Base-by-base conservation (phyloP, 441 rosid species). In the Melastoma candidum region DNA sequence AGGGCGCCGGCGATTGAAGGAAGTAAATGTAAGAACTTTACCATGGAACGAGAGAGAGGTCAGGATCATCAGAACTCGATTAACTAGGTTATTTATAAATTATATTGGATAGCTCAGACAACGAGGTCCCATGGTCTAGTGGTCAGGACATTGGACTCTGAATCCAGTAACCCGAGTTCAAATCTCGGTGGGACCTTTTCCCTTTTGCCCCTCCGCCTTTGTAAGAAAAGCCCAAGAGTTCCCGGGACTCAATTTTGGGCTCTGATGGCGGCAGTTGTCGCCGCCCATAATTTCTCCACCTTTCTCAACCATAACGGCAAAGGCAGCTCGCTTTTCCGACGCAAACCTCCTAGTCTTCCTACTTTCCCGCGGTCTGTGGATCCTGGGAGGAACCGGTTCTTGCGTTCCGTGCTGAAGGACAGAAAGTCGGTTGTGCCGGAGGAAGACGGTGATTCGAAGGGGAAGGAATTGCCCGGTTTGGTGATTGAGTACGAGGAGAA, bases 61-160 rank as follows among this genome's bases (percentile, higher is more conserved):
- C 39, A 29, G 39, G 39, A 29, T 29, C 41, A 6, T 32, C 41
- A 32, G 41, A 32, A 8, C 8, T 4, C 36, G 5, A 29, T 6
- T 29, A 29, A 29, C 3, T 32, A 4, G 41, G 5, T 32, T 32
- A 4, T 4, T 32, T 32, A 32, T 29, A 29, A 32, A 32, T 4
- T 8, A 4, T 32, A 8, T 32, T 32, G 41, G 41, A 1, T 32
- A 3, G 0, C 7, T 5, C 1, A 26, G 2, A 0, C n/a, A 3
- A 4, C 0, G 0, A 0, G 81, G 82, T 81, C 74, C 78, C 71
- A 72, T 78, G 82, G 78, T 76, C 80, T 71, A 64, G 84, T 59
- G 80, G 79, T 78, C 51, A 78, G 84, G 80, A 74, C 77, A 76
- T 81, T 81, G 74, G 80, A 76, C 78, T 78, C 78, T 68, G 83